A percentile compares a stretch with the other conserved stretches of the same genome.
These are phyloP conservation scores for Mycocentrospora acerina DNA, from an alignment of 2,329 filamentous ascomycete species.

Conservation along the genomic window DNA sequence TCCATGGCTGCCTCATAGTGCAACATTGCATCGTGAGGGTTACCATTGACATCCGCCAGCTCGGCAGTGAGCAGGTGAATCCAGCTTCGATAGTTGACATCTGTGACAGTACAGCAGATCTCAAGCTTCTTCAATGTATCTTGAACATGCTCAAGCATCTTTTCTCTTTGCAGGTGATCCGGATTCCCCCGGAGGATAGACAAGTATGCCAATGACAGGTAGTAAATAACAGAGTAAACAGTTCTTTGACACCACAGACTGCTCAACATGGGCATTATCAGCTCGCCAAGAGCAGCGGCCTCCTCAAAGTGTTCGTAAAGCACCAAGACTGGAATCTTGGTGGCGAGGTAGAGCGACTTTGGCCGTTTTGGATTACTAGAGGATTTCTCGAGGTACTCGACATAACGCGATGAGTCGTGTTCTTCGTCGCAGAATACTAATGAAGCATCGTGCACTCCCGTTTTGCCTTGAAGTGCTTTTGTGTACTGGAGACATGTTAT, in stretches of 20 bases:
- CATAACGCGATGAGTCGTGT: conserved; percentile 60
- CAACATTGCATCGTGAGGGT: conserved; percentile 58
- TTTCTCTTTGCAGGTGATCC: conserved; percentile 42
- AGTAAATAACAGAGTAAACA: conserved; percentile 46
- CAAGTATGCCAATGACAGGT: conserved; percentile 46
- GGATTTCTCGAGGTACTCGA: conserved; percentile 53
- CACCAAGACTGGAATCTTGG: conserved; percentile 44
- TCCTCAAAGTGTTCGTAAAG: conserved; percentile 48
- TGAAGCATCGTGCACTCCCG: conserved; percentile 52
- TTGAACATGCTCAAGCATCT: conserved; percentile 57
- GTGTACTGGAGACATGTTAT: conserved; percentile 66
- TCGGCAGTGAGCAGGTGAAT: conserved; percentile 69
- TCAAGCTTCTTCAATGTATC: conserved; percentile 62
- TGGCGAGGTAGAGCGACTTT: conserved; percentile 67
- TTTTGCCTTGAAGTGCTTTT: conserved; percentile 75
- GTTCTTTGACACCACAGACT: conserved; percentile 49
- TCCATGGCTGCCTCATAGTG: conserved; percentile 72
- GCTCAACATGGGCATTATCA: conserved; percentile 43
- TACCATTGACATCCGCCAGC: conserved; percentile 61
- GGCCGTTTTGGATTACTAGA: conserved; percentile 63
- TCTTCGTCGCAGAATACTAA: conserved; percentile 68
- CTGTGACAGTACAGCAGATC: conserved; percentile 63
- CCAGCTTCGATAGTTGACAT: conserved; percentile 73
- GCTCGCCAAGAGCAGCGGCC: conserved; percentile 46
- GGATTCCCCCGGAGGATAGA: conserved; percentile 43